Evolutionary conservation across 1,139 yeast genomes (phyloP).

Genomic region (Kodamaea sp.): DNA sequence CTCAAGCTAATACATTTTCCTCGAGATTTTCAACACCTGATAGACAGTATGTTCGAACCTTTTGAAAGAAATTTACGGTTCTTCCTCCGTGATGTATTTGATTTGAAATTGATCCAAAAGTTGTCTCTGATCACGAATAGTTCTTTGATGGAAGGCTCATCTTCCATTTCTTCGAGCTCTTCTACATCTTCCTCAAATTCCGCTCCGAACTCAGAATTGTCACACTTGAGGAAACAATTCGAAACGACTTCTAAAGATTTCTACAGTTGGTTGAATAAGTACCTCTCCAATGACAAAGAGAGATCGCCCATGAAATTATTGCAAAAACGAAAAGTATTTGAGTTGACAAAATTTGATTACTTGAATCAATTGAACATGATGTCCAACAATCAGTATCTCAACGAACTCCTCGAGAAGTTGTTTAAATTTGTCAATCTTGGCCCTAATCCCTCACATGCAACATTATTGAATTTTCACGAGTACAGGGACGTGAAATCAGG

Average conservation of each 20-base stretch:
- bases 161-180: constrained; percentile 2
- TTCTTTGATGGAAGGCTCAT: constrained; percentile 1
- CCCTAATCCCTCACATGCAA: constrained; percentile 16
- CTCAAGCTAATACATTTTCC: constrained; percentile 15
- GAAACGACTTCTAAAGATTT: constrained; percentile 75
- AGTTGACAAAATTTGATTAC: constrained; percentile 70
- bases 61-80: constrained; percentile 34
- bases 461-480: constrained; percentile 20
- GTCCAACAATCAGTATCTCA: constrained; percentile 51
- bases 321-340: constrained; percentile 61
- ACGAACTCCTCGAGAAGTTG: constrained; percentile 40
- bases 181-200: constrained; percentile 7
- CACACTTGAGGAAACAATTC: constrained; percentile 51
- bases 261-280: constrained; percentile 72
- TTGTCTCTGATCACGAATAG: constrained; percentile 14
- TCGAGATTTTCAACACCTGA: constrained; percentile 12
- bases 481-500: constrained; percentile 25
- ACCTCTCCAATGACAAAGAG: constrained; percentile 64
- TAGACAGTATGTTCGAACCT: constrained; percentile 30
- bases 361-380: constrained; percentile 62
- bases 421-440: constrained; percentile 36
- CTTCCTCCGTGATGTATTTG: constrained; percentile 35
- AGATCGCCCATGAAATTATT: constrained; percentile 64
- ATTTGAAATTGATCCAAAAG: constrained; percentile 28
- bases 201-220: constrained; percentile 12